phyloP scores from a whole-genome alignment of 352 stramenopile genomes.

The Pythium myriotylum region DNA sequence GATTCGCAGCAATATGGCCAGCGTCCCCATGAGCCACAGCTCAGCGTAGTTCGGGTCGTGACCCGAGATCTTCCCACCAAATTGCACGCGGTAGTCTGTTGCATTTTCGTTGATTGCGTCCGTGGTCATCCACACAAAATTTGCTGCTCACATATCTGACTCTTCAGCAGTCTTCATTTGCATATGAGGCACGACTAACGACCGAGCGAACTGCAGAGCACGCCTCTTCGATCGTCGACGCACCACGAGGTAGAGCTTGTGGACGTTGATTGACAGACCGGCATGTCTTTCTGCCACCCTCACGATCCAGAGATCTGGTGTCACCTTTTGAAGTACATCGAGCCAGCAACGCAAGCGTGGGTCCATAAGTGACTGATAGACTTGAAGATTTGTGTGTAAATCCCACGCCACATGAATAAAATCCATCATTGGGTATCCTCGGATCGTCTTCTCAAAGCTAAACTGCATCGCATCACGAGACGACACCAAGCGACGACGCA shows the following conservation, averaged over 20 bases:
- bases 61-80: no score
- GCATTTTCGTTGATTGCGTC: no score
- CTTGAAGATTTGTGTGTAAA: background rate
- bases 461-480: conserved; percentile 1
- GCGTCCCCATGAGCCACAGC: no score
- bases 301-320: background rate
- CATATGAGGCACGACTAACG: background rate
- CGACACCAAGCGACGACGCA: no score
- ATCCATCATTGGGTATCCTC: conserved; percentile 1
- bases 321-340: conserved; percentile 1
- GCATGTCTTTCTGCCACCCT: background rate
- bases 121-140: background rate
- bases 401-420: conserved; percentile 7
- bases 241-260: conserved; percentile 2
- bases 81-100: no score
- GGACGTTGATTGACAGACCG: background rate
- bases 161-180: background rate
- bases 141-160: background rate
- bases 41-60: no score
- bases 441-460: conserved; percentile 11
- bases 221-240: background rate
- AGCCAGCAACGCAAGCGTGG: background rate
- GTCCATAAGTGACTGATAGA: background rate
- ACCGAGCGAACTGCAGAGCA: background rate
- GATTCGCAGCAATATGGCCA: no score